Conservation (phyloP, 805 yeast genomes). For the Cyberlindnera bimundalis region DNA sequence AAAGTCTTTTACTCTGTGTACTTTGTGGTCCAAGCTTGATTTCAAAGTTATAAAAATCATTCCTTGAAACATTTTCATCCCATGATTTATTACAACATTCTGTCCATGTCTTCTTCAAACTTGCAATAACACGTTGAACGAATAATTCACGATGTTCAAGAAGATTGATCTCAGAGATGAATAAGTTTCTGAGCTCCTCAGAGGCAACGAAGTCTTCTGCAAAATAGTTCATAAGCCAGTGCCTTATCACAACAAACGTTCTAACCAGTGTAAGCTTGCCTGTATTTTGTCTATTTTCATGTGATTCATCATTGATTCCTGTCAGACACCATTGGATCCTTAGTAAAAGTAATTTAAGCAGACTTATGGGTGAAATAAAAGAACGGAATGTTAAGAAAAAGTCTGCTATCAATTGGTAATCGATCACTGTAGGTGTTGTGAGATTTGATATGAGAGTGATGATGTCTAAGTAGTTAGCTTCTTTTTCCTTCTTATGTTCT, state of each 20-base stretch:
- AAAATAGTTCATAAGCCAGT: constrained; percentile 87
- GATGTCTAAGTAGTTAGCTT: constrained; percentile 17
- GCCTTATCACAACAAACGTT: constrained; percentile 82
- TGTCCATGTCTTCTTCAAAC: constrained; percentile 50
- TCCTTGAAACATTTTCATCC: constrained; percentile 30
- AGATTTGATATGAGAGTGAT: constrained; percentile 18
- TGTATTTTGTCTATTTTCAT: constrained; percentile 34
- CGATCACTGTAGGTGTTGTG: constrained; percentile 38
- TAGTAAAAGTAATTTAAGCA: constrained; percentile 58
- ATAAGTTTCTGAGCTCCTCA: constrained; percentile 42
- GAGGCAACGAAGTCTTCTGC: constrained; percentile 73
- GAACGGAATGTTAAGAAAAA: constrained; percentile 81
- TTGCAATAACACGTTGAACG: constrained; percentile 38
- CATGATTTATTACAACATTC: constrained; percentile 29
- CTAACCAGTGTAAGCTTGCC: constrained; percentile 73
- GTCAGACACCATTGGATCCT: constrained; percentile 73
- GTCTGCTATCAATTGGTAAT: constrained; percentile 77
- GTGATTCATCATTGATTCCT: constrained; percentile 25
- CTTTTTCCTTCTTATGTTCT: constrained; percentile 3
- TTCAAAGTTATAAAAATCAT: constrained; percentile 22
- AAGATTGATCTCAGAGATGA: constrained; percentile 36
- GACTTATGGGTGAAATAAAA: constrained; percentile 54
- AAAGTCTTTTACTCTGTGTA: constrained; percentile 31
- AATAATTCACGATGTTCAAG: constrained; percentile 22
- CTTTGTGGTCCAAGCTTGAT: constrained; percentile 28